Evolutionary conservation across 306 rosid genomes (phyloP), one percentile per base, ranked within the genome.

Genomic region (Gillenia trifoliata): DNA sequence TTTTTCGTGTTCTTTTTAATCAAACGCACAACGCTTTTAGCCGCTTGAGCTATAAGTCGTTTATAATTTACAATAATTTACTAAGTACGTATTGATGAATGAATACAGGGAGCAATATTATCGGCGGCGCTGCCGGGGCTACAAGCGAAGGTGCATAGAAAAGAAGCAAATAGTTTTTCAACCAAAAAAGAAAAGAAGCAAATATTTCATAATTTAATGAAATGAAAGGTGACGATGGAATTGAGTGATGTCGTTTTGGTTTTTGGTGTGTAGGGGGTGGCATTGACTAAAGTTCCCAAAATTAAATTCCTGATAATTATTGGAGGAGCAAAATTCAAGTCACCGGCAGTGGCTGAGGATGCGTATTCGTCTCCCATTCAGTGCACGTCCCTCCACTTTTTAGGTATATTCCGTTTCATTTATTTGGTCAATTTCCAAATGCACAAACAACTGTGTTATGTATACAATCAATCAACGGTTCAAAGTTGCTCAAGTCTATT

Each of bases 301-400:
- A 82, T 94, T 57, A 90, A 94, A 72, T 84, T 79, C 52, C 1
- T 91, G n/a, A 75, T 94, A 49, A 86, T 94, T n/a, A 75, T 94
- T 10, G 93, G 95, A 71, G 97, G 98, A 6, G 98, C 95, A 1
- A 91, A 82, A 81, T 85, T 89, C 29, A 77, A 23, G 81, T 70
- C 89, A 8, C 75, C 86, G 4, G 45, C 43, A 0, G 63, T 89
- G 62, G 86, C 38, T 22, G 89, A 82, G 19, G 82, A 88, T 59
- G 96, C 98, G 23, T 94, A 88, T 78, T 65, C 92, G 15, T 6
- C 90, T 3, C 71, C 86, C 26, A 83, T 94, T 75, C 20, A 41
- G 6, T 86, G 91, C 33, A 87, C 86, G 5, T 87, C 98, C 64
- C 93, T 94, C 23, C 98, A 94, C 70, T 94, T 94, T 78, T 64